A percentile compares a stretch with the other conserved stretches of the same genome.
phyloP scores from a whole-genome alignment of 2,329 filamentous ascomycete genomes.

The Helotiales sp. region DNA sequence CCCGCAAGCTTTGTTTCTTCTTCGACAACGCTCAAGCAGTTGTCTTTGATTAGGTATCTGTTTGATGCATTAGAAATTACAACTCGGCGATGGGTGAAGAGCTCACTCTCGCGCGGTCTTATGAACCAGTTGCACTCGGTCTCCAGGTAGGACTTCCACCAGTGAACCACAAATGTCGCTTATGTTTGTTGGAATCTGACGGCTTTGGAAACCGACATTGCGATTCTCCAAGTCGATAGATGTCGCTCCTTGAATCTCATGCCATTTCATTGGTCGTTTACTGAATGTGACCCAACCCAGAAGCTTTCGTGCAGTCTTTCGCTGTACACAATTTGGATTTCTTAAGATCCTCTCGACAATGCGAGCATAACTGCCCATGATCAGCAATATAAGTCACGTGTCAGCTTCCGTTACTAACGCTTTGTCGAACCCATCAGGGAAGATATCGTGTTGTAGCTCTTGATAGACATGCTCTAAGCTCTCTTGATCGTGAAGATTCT shows the following conservation, averaged over 20 bases:
- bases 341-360: background rate
- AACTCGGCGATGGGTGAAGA: slow-evolving; percentile 22
- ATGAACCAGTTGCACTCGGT: slow-evolving; percentile 33
- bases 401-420: slow-evolving; percentile 12
- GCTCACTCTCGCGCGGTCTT: background rate
- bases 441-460: slow-evolving; percentile 12
- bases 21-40: slow-evolving; percentile 10
- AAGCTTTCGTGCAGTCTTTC: slow-evolving; percentile 22
- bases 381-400: background rate
- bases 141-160: slow-evolving; percentile 32
- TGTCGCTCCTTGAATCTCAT: slow-evolving; percentile 41
- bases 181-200: slow-evolving; percentile 25
- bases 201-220: slow-evolving; percentile 33
- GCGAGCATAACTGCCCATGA: background rate
- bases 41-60: slow-evolving; percentile 18
- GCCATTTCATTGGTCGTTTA: slow-evolving; percentile 41
- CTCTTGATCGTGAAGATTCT: slow-evolving; percentile 26
- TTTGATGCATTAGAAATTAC: slow-evolving; percentile 20
- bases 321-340: background rate
- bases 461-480: slow-evolving; percentile 7
- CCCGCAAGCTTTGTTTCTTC: slow-evolving; percentile 28
- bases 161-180: slow-evolving; percentile 40
- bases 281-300: slow-evolving; percentile 41
- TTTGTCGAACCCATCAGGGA: slow-evolving; percentile 19
- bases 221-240: slow-evolving; percentile 35